Base-by-base conservation (phyloP, 2,329 filamentous ascomycete genomes). In the Biscogniauxia marginata region DNA sequence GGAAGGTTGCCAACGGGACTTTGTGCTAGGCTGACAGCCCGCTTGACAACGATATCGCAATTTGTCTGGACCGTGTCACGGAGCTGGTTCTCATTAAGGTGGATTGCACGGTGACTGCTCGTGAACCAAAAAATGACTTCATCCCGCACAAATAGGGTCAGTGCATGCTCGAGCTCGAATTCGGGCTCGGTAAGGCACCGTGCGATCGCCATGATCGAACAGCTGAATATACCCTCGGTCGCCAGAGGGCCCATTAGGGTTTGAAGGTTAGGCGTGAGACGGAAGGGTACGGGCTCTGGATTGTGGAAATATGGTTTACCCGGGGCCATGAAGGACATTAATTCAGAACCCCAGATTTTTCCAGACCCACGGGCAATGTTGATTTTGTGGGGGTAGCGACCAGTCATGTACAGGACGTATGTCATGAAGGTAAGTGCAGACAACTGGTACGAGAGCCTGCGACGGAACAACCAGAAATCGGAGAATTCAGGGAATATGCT, bases 101-200 rank as follows among this genome's bases (percentile, higher is more conserved):
- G 72, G 22, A 75, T 72, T 5, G 77, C 73, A 47, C 91, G 85
- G 70, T 96, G 90, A 61, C 79, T 84, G 62, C 86, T 89, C 2
- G 90, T 96, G 65, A 93, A 93, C 95, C 95, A 99, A 76, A 93
- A 96, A 63, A 93, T 93, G 84, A 99, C 96, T 75, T 99, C 95
- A 68, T 99, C 95, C 6, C 95, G 86, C 60, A 99, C 95, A 73
- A 98, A 98, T 57, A 99, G 84, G 55, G 88, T 91, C 50, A 99
- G 83, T 58, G 96, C 91, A 73, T 97, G 93, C 71, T 96, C 95
- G n/a, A 99, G 84, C 73, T 98, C 93, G 67, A 85, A 84, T 70
- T 90, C 85, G 6, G 93, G 91, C 69, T 98, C 93, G 11, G 93
- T 96, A 59, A 99, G 82, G 74, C 91, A 96, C 48, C 95, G 86